Evolutionary conservation across 148 eudicot genomes (phyloP).

Genomic region (Bassia scoparia): DNA sequence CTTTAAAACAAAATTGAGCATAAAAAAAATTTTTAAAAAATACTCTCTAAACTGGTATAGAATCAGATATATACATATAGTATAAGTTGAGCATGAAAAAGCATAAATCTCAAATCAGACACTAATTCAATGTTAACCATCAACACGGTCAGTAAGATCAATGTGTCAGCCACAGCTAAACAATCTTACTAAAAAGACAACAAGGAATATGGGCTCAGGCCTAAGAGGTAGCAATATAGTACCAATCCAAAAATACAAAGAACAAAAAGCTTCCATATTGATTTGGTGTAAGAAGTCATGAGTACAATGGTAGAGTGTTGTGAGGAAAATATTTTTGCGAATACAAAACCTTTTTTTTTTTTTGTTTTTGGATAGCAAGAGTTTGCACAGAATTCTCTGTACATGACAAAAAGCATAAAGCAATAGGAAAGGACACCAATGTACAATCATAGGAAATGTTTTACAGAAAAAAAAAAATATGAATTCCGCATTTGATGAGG

Average conservation of each 20-base stretch:
- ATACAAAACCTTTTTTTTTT: neutral
- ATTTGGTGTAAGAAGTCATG: neutral
- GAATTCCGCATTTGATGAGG: neutral
- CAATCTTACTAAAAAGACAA: constrained; percentile 1
- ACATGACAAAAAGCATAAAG: too few species aligned
- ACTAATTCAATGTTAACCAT: neutral
- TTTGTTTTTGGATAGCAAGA: neutral
- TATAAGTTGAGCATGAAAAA: neutral
- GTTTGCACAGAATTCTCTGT: too few species aligned
- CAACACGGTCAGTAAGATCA: neutral
- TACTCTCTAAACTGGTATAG: too few species aligned
- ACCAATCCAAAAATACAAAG: constrained; percentile 4
- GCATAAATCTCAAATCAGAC: constrained; percentile 2
- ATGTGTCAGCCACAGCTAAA: neutral
- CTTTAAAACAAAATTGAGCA: too few species aligned
- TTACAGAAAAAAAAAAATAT: neutral
- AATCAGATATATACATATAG: too few species aligned
- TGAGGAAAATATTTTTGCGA: neutral
- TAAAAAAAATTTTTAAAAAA: too few species aligned
- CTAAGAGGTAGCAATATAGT: neutral
- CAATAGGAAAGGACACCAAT: neutral
- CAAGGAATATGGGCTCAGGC: constrained; percentile 4
- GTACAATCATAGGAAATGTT: neutral
- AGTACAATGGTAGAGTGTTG: neutral
- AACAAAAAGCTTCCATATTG: neutral